Percentiles rank a stretch among this genome's conserved stretches.
These are phyloP conservation scores for Aspergillus carlsbadensis DNA, from an alignment of 495 filamentous ascomycete species.

Conservation along the genomic window DNA sequence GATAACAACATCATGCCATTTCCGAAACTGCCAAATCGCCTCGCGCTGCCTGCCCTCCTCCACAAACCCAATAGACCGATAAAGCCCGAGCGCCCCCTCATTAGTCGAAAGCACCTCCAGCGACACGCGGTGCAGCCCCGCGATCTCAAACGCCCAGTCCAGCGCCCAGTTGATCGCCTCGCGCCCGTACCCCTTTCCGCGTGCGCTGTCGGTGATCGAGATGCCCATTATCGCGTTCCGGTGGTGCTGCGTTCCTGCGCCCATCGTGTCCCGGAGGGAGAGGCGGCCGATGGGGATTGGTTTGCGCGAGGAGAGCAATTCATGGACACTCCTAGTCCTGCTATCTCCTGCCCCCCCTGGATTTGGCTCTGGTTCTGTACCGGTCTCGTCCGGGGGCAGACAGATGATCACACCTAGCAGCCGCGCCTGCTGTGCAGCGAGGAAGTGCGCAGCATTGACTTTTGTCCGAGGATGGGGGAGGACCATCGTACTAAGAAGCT, in stretches of 20 bases:
- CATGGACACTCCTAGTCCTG: no score
- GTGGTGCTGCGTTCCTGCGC: constrained; percentile 29
- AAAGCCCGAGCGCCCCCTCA: constrained; percentile 39
- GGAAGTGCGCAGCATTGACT: neutral
- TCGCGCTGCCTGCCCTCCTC: constrained; percentile 49
- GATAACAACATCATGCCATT: constrained; percentile 42
- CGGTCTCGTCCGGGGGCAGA: neutral
- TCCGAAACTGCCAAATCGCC: constrained; percentile 36
- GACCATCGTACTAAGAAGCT: neutral
- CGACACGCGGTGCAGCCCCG: constrained; percentile 42
- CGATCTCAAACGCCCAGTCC: constrained; percentile 46
- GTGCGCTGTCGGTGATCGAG: constrained; percentile 32
- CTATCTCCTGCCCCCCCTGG: no score
- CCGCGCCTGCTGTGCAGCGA: neutral
- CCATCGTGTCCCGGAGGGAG: no score
- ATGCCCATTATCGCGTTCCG: constrained; percentile 42
- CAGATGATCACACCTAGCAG: neutral
- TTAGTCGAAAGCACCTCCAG: constrained; percentile 41
- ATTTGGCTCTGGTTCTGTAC: neutral
- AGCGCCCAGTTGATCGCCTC: constrained; percentile 54
- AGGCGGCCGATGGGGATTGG: no score
- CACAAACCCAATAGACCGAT: constrained; percentile 48
- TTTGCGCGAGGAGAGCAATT: no score
- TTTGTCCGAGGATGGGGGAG: neutral
- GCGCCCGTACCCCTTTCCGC: constrained; percentile 50